Base-by-base conservation (phyloP, 2,329 filamentous ascomycete species). In the Orbilia ellipsospora region DNA sequence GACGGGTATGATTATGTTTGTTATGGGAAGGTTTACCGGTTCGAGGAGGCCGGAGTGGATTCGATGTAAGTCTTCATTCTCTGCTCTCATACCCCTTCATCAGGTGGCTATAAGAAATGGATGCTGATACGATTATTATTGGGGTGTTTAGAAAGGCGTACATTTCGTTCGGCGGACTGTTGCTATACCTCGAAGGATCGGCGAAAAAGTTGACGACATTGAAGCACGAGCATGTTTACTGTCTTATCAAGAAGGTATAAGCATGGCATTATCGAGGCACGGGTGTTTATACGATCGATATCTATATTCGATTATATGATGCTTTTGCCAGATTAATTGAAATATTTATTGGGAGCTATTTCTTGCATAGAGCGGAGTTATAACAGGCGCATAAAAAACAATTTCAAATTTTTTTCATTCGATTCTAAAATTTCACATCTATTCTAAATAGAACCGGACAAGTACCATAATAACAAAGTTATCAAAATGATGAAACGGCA, bases 201-300 rank as follows among this genome's bases (percentile, higher is more conserved):
- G 95, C 96, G 83, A 96, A 95, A 86, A 97, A 97, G 85, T 88
- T 99, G 77, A 96, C 92, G 40, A 91, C 93, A 28, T 84, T 99
- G 81, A 89, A 93, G 80, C 94, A 97, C 80, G 95, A 99, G 82
- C 90, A 97, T 81, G 89, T 96, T 78, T 99, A 99, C 82, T 87
- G 99, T 76, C 87, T 98, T 75, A 86, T 96, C 79, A 99, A 97
- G 89, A 97, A 96, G 89, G 94, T 66, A 10, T 68, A 28, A 66
- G 23, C 23, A 7, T 16, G 13, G 10, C 42, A n/a, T 1, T 3
- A 1, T 15, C n/a, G 3, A 4, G 6, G 4, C 10, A 13, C 5
- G 6, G 4, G 8, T 23, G 16, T 2, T 1, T 52, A 48, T 52
- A 52, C 50, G 20, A 52, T 48, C n/a, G 16, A 18, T n/a, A 55